Evolutionary conservation across 2,329 filamentous ascomycete species (phyloP).

Genomic region (Akanthomyces uredinophilus): DNA sequence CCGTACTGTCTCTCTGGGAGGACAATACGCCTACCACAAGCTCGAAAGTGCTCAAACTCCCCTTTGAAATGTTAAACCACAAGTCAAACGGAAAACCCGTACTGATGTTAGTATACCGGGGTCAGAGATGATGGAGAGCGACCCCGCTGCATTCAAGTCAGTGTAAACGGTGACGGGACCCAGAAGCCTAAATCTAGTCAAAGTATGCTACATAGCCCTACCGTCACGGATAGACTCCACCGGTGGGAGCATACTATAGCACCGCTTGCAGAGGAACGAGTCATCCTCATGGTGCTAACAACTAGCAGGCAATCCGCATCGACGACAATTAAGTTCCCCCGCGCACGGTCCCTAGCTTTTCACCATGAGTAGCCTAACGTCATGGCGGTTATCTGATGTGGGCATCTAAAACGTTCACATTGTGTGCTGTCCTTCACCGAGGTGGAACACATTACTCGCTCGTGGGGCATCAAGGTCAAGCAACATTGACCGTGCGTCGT

Average conservation of each 20-base stretch:
- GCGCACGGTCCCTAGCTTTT: not conserved
- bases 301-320: not conserved
- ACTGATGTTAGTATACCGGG: too few species aligned
- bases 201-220: not conserved
- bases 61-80: accelerated
- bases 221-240: too few species aligned
- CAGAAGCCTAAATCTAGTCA: not conserved
- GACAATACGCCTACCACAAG: too few species aligned
- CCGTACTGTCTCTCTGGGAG: too few species aligned
- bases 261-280: not conserved
- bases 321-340: not conserved
- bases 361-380: not conserved
- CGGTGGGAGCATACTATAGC: not conserved
- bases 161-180: too few species aligned
- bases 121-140: too few species aligned
- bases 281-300: not conserved
- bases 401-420: conserved; percentile 15
- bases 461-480: not conserved
- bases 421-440: not conserved
- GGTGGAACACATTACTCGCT: not conserved
- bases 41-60: too few species aligned
- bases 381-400: conserved; percentile 12
- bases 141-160: too few species aligned
- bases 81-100: too few species aligned
- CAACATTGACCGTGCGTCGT: not conserved